These are phyloP conservation scores for Phytophthora fragariae DNA, from an alignment of 352 stramenopile species.

Conservation along the genomic window DNA sequence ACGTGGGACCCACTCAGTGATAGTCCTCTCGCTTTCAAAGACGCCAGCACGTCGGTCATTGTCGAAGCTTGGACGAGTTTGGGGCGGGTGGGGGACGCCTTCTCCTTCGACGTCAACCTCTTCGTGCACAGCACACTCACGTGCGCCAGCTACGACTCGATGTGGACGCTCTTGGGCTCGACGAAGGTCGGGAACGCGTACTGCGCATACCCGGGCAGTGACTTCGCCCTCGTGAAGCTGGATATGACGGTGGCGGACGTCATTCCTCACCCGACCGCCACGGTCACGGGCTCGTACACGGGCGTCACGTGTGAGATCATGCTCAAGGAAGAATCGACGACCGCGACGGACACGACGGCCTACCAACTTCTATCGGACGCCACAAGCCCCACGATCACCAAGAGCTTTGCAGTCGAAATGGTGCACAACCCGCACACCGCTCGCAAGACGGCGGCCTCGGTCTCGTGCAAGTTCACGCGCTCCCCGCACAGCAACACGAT, in stretches of 20 bases:
- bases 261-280: neutral
- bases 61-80: constrained; percentile 62
- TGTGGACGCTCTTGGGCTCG: neutral
- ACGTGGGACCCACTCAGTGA: constrained; percentile 1
- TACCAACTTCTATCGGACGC: neutral
- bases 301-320: constrained; percentile 5
- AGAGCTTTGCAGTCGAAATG: constrained; percentile 50
- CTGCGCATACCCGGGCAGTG: constrained; percentile 25
- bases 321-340: neutral
- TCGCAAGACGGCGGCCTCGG: constrained; percentile 33
- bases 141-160: neutral
- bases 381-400: neutral
- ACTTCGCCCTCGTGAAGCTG: constrained; percentile 13
- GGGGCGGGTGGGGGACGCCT: constrained; percentile 27
- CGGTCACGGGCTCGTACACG: neutral
- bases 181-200: neutral
- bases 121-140: constrained; percentile 37
- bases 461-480: constrained; percentile 49
- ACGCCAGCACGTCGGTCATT: constrained; percentile 39
- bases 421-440: constrained; percentile 41
- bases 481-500: neutral
- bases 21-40: constrained; percentile 27
- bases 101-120: constrained; percentile 44
- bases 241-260: neutral
- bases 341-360: neutral